Conservation (phyloP, 2,329 filamentous ascomycete genomes). For the Aquanectria penicillioides region DNA sequence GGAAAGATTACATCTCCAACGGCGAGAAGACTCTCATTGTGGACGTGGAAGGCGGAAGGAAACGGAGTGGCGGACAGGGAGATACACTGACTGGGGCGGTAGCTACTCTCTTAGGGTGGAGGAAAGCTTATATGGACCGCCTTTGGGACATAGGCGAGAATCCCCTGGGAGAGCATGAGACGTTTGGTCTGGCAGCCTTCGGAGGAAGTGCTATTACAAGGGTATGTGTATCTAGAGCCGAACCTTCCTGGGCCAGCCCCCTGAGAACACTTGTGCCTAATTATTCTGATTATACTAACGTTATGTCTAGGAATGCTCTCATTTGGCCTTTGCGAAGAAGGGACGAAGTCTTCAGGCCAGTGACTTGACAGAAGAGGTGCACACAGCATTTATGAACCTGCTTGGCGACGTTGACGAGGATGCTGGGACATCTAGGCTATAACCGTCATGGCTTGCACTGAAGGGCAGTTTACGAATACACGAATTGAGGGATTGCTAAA, state of each 20-base stretch:
- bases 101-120: slow-evolving; percentile 89
- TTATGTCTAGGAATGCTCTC: slow-evolving; percentile 74
- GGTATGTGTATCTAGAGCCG: slow-evolving; percentile 50
- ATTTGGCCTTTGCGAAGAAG: slow-evolving; percentile 84
- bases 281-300: slow-evolving; percentile 19
- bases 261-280: not conserved
- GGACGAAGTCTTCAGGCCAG: slow-evolving; percentile 91
- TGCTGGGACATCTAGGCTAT: slow-evolving; percentile 49
- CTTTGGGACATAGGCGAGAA: slow-evolving; percentile 73
- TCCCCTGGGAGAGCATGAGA: slow-evolving; percentile 61
- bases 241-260: not conserved
- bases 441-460: not conserved
- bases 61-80: slow-evolving; percentile 93
- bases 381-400: slow-evolving; percentile 80
- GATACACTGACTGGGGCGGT: slow-evolving; percentile 93
- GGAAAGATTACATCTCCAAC: slow-evolving; percentile 84
- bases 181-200: slow-evolving; percentile 83
- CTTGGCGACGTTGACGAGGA: slow-evolving; percentile 75
- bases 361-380: slow-evolving; percentile 91
- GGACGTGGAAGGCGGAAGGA: slow-evolving; percentile 83
- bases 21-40: slow-evolving; percentile 78
- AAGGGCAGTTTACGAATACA: too few relatives aligned
- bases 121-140: slow-evolving; percentile 84
- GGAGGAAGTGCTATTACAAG: slow-evolving; percentile 89
- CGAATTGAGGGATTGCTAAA: too few relatives aligned